Conservation (phyloP, 2,329 filamentous ascomycete genomes). For the Trematosphaeria pertusa region DNA sequence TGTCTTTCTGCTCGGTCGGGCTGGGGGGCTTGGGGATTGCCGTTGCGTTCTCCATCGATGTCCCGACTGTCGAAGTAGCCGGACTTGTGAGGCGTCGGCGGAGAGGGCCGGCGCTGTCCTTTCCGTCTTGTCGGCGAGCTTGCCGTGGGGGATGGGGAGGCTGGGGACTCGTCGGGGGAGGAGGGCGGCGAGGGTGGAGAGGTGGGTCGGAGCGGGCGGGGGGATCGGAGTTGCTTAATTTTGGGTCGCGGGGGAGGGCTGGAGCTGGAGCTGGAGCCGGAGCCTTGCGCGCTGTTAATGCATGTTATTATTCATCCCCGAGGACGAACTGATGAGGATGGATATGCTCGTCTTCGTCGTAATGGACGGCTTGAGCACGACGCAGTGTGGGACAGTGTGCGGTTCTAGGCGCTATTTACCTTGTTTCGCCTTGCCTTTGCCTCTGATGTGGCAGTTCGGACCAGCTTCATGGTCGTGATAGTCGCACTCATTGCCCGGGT, state of each 20-base stretch:
- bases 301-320: conserved; percentile 39
- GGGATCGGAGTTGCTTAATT: conserved; percentile 38
- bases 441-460: conserved; percentile 47
- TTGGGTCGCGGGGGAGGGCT: conserved; percentile 31
- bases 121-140: conserved; percentile 41
- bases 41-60: conserved; percentile 38
- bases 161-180: conserved; percentile 31
- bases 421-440: conserved; percentile 43
- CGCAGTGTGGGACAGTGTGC: conserved; percentile 7
- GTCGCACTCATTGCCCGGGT: conserved; percentile 51
- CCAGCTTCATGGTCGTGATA: conserved; percentile 61
- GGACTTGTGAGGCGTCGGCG: conserved; percentile 46
- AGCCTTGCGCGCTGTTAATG: conserved; percentile 47
- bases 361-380: conserved; percentile 23
- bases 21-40: conserved; percentile 30
- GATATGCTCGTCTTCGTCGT: conserved; percentile 20
- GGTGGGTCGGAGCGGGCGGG: conserved; percentile 37
- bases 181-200: conserved; percentile 40
- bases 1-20: conserved; percentile 35
- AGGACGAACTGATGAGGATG: conserved; percentile 22
- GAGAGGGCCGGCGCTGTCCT: conserved; percentile 37
- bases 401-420: conserved; percentile 38
- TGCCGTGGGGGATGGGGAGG: conserved; percentile 35
- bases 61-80: conserved; percentile 43
- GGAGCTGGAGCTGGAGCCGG: no score